A percentile compares a stretch with the other conserved stretches of the same genome.
These are phyloP conservation scores for Crucibulum laeve DNA, from an alignment of 768 basidiomycete genomes.

Conservation along the genomic window DNA sequence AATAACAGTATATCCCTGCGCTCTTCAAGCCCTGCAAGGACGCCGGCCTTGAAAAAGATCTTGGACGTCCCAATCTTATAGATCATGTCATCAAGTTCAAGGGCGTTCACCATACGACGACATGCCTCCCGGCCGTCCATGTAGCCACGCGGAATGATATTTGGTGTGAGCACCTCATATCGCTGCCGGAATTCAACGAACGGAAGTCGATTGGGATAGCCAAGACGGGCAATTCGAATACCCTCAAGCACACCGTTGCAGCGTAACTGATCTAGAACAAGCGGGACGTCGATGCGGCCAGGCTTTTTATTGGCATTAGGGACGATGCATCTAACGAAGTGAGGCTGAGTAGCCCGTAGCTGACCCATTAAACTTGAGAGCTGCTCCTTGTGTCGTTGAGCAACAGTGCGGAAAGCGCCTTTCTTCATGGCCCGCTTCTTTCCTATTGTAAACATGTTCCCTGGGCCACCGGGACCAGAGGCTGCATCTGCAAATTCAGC, in stretches of 20 bases:
- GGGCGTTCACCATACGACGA: slow-evolving; percentile 80
- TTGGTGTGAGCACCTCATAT: slow-evolving; percentile 93
- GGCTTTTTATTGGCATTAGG: slow-evolving; percentile 92
- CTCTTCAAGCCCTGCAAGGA: slow-evolving; percentile 94
- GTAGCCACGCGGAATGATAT: slow-evolving; percentile 89
- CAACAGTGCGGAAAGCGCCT: slow-evolving; percentile 95
- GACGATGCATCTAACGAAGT: slow-evolving; percentile 98
- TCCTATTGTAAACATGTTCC: slow-evolving; percentile 38
- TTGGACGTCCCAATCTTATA: slow-evolving; percentile 96
- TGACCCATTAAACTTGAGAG: slow-evolving; percentile 88
- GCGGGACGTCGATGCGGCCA: slow-evolving; percentile 85
- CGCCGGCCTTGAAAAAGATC: slow-evolving; percentile 98
- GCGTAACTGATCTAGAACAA: slow-evolving; percentile 92
- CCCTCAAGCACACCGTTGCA: slow-evolving; percentile 99
- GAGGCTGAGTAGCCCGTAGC: slow-evolving; percentile 90
- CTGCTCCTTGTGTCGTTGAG: slow-evolving; percentile 94
- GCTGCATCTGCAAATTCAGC: slow-evolving; percentile 65
- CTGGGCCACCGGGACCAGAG: slow-evolving; percentile 25
- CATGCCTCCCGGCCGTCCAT: slow-evolving; percentile 98
- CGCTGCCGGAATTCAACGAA: slow-evolving; percentile 97
- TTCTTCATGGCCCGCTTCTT: slow-evolving; percentile 85
- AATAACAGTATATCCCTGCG: slow-evolving; percentile 83
- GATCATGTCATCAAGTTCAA: slow-evolving; percentile 80
- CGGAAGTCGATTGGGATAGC: slow-evolving; percentile 94
- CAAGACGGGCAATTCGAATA: slow-evolving; percentile 94